Evolutionary conservation across 2,329 filamentous ascomycete species (phyloP).

Genomic region (Epichloe sibirici): DNA sequence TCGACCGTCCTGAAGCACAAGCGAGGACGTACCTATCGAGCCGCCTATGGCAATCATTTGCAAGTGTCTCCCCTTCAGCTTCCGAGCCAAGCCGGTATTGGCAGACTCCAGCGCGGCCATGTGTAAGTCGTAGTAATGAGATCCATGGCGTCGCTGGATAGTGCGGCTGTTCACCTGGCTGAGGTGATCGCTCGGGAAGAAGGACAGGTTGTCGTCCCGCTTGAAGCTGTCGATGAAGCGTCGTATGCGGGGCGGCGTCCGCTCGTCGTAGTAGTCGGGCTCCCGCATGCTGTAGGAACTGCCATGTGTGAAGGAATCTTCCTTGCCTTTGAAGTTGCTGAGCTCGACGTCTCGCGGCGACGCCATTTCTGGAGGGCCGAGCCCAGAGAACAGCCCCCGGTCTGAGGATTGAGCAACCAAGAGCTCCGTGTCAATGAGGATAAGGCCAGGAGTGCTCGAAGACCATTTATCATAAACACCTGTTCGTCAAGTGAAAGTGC

Average conservation of each 20-base stretch:
- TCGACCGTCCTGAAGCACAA: not conserved
- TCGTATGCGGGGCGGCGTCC: constrained; percentile 21
- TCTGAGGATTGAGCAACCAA: no score
- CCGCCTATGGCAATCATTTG: constrained; percentile 98
- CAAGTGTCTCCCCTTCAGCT: constrained; percentile 71
- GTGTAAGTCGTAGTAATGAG: constrained; percentile 43
- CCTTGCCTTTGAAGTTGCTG: constrained; percentile 45
- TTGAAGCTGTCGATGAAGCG: constrained; percentile 51
- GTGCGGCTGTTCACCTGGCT: constrained; percentile 19
- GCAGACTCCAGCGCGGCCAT: constrained; percentile 61
- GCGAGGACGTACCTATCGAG: constrained; percentile 54
- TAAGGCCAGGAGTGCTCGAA: not conserved
- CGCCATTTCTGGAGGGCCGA: constrained; percentile 15
- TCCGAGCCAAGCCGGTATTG: constrained; percentile 60
- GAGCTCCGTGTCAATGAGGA: not conserved
- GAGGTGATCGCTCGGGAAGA: constrained; percentile 34
- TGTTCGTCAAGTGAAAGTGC: no score
- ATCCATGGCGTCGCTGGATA: constrained; percentile 14
- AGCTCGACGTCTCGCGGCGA: constrained; percentile 37
- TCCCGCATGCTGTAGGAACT: constrained; percentile 41
- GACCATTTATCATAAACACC: not conserved
- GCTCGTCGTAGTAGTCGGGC: constrained; percentile 33
- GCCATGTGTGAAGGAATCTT: constrained; percentile 40
- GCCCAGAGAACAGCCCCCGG: not conserved
- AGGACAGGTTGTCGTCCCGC: constrained; percentile 40